Evolutionary conservation across 331 rosid species (phyloP), one percentile per base, ranked within the genome.

Genomic region (Malus hybrid): DNA sequence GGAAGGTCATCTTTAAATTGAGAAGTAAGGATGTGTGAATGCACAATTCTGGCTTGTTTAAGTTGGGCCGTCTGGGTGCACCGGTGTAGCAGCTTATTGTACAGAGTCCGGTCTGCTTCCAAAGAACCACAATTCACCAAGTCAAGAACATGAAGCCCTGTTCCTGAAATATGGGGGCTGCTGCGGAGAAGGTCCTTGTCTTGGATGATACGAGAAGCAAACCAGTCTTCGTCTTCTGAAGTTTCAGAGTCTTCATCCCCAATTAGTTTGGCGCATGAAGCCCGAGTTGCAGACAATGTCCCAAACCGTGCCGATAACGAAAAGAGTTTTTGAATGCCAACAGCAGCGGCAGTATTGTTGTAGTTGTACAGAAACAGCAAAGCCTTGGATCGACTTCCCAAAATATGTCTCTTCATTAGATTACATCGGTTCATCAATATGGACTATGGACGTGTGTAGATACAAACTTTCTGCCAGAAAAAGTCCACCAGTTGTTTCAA

Each of bases 131-230:
- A 65, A 72, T 85, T 78, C 1, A 88, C 83, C 71, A 92, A 91
- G 79, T 90, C 96, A 15, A 88, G 81, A 74, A 89, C 90, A 7
- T 87, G 85, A 29, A 90, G 90, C 42, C 95, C 85, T 24, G 82
- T 48, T 68, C 73, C 69, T 7, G 85, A 85, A 63, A 62, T 46
- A 19, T 64, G 42, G 12, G 22, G 72, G 70, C 90, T 93, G 36
- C 78, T 83, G 59, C 83, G 80, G 18, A 93, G 90, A 70, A 87
- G 85, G 79, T 87, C 83, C 55, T 70, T 79, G 13, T 93, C 92
- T 61, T 85, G 84, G 31, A 90, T 79, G 70, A 87, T 44, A 24
- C 5, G 27, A 44, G 73, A 54, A 65, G 54, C 34, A 13, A 18
- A 68, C 67, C 80, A 69, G 5, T 75, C 76, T 60, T 80, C 71